Percentiles rank a stretch among this genome's conserved stretches.
phyloP scores from a whole-genome alignment of 345 rosid species.

The Mallotus nudiflorus region DNA sequence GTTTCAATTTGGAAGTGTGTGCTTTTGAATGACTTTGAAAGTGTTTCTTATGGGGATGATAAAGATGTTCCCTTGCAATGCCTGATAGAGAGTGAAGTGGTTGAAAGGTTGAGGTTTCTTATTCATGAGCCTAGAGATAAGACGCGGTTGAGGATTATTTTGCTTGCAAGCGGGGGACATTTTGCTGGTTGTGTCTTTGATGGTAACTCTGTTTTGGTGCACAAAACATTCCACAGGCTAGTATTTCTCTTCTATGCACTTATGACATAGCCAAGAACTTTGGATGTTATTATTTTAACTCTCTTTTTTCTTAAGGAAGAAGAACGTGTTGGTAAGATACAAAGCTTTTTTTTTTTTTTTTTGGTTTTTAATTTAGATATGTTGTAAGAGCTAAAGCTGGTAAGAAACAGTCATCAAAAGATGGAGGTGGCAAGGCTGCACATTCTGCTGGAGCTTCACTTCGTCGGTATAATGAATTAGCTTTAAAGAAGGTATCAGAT shows the following conservation, averaged over 20 bases:
- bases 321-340: neutral
- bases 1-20: slow-evolving; percentile 79
- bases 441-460: slow-evolving; percentile 98
- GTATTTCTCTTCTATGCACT: neutral
- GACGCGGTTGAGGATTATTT: slow-evolving; percentile 50
- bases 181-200: slow-evolving; percentile 86
- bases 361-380: slow-evolving; percentile 50
- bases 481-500: slow-evolving; percentile 77
- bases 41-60: slow-evolving; percentile 42
- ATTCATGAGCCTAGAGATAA: slow-evolving; percentile 45
- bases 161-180: slow-evolving; percentile 94
- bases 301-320: neutral
- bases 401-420: slow-evolving; percentile 90
- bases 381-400: slow-evolving; percentile 99
- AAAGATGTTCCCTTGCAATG: slow-evolving; percentile 18
- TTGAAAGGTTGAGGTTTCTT: slow-evolving; percentile 55
- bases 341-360: neutral
- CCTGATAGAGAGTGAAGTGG: slow-evolving; percentile 51
- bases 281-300: neutral
- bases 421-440: slow-evolving; percentile 72
- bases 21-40: slow-evolving; percentile 62
- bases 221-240: slow-evolving; percentile 94
- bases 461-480: slow-evolving; percentile 89
- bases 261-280: too few species aligned
- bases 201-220: slow-evolving; percentile 69